Evolutionary conservation across 441 rosid genomes (phyloP).

Genomic region (Euphorbia schlechtendalii): DNA sequence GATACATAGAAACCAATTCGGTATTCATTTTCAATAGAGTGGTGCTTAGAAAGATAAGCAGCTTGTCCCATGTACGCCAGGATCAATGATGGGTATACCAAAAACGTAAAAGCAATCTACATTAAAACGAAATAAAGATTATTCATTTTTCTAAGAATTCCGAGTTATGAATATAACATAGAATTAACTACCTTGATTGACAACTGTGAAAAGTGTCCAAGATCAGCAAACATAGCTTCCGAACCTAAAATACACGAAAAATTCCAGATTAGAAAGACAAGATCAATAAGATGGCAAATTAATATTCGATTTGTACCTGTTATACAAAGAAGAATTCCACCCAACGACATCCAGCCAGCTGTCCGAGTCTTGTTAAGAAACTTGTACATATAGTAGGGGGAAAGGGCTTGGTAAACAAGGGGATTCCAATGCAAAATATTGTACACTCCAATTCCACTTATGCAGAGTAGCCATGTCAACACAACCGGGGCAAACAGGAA

Average conservation of each 20-base stretch:
- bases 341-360: conserved; percentile 85
- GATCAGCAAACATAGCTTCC: conserved; percentile 96
- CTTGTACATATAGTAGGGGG: conserved; percentile 83
- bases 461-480: conserved; percentile 70
- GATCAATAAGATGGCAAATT: not conserved
- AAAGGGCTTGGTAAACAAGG: conserved; percentile 76
- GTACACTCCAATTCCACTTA: conserved; percentile 69
- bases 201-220: too few species aligned
- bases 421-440: conserved; percentile 82
- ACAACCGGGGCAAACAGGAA: conserved; percentile 82
- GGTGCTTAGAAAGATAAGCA: conserved; percentile 79
- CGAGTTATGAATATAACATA: not conserved
- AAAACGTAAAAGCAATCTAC: conserved; percentile 72
- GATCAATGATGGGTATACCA: conserved; percentile 79
- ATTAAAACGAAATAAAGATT: conserved; percentile 3
- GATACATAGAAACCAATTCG: conserved; percentile 78
- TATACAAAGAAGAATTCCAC: conserved; percentile 78
- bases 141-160: not conserved
- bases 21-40: conserved; percentile 45
- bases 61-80: conserved; percentile 98
- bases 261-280: not conserved
- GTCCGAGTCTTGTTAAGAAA: conserved; percentile 75
- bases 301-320: conserved; percentile 43
- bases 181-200: conserved; percentile 54
- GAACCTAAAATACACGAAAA: conserved; percentile 42